Evolutionary conservation across 1,284 basidiomycete genomes (phyloP), one percentile per base, ranked within the genome.

Genomic region (Sporisorium iseilematis-ciliati): DNA sequence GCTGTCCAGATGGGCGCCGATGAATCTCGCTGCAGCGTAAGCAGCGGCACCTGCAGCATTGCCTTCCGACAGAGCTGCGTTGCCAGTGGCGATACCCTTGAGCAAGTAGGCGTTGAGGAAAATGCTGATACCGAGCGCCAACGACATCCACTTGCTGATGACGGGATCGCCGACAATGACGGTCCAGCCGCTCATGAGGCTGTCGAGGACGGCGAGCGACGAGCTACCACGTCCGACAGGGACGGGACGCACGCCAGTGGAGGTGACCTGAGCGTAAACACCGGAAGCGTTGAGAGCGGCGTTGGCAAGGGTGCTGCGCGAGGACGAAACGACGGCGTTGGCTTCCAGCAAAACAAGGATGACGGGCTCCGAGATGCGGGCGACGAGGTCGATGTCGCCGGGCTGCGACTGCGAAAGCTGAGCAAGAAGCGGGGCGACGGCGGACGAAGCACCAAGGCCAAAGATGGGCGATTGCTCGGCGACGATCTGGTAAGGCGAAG

Each of bases 151-250:
- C 88, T 99, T 99, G 82, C 91, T 92, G 77, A 99, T 87, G 59
- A 98, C 90, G 0, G 96, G 96, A 84, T 99, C 96, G 33, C 94
- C 94, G 57, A 97, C 94, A 72, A 98, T 90, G n/a, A 88, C 88
- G 8, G 93, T 94, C 96, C 95, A 98, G n/a, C 90, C 89, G 42
- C 90, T 91, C 92, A 97, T 93, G 88, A 97, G 94, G 70, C 90
- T 89, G 75, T 97, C 94, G 70, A 97, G 87, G 42, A 88, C 86
- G 58, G 70, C 77, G 25, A 70, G 59, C 50, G 62, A 76, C 45
- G 71, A 75, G 62, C 61, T 68, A 25, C 55, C 63, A 10, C 70
- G 58, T n/a, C 70, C 64, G 20, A 67, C 57, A 3, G 63, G 56
- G 5, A 66, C 58, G 12, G 65, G 59, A 1, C 66, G 70, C 12